phyloP scores from a whole-genome alignment of 306 rosid species.

The Fragaria vesca region DNA sequence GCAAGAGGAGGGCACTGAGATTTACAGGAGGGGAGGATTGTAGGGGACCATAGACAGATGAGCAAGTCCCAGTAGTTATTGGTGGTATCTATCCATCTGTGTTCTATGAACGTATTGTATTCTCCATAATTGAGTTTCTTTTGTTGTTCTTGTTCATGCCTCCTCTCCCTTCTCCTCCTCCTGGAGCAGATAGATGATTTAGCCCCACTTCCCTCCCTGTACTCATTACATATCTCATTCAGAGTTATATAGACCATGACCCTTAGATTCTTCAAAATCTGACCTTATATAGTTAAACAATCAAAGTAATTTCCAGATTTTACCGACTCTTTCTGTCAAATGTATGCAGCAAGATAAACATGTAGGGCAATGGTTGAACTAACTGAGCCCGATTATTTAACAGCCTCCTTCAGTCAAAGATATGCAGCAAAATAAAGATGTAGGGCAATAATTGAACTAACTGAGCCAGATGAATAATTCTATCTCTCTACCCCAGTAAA shows the following conservation, averaged over 20 bases:
- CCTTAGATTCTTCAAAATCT: slow-evolving; percentile 34
- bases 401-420: background rate
- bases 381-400: background rate
- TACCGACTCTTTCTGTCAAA: background rate
- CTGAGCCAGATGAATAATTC: background rate
- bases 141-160: slow-evolving; percentile 20
- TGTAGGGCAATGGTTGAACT: background rate
- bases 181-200: slow-evolving; percentile 29
- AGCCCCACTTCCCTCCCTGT: slow-evolving; percentile 32
- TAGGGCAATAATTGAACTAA: background rate
- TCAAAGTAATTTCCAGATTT: background rate
- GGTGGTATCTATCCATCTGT: slow-evolving; percentile 38
- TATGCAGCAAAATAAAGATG: slow-evolving; percentile 1
- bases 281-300: background rate
- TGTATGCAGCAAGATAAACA: background rate
- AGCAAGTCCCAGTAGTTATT: slow-evolving; percentile 43
- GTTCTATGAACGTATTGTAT: slow-evolving; percentile 17
- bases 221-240: slow-evolving; percentile 22
- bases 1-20: slow-evolving; percentile 35
- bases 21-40: slow-evolving; percentile 40
- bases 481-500: slow-evolving; percentile 4
- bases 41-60: slow-evolving; percentile 58
- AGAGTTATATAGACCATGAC: slow-evolving; percentile 28
- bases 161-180: slow-evolving; percentile 25
- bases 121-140: slow-evolving; percentile 50